Conservation (phyloP, 345 rosid species). For the Cardamine chenopodiifolia region DNA sequence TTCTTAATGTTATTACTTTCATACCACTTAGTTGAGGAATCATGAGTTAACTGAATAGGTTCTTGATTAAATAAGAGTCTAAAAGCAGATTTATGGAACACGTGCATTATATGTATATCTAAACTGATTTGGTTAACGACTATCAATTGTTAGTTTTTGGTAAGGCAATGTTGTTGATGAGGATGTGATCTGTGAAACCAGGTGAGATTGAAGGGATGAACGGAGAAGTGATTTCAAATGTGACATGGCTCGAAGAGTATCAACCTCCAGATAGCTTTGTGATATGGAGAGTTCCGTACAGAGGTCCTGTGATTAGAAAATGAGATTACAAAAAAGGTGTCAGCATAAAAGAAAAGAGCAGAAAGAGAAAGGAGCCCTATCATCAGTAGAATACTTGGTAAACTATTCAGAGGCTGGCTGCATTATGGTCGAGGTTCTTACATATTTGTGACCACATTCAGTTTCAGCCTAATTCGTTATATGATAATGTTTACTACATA, state of each 20-base stretch:
- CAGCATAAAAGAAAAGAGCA: slow-evolving; percentile 12
- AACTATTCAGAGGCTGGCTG: slow-evolving; percentile 22
- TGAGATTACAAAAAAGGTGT: slow-evolving; percentile 38
- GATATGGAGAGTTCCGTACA: slow-evolving; percentile 71
- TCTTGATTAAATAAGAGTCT: slow-evolving; percentile 11
- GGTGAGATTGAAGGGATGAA: slow-evolving; percentile 68
- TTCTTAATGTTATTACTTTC: neutral
- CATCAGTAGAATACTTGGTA: slow-evolving; percentile 30
- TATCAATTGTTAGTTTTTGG: slow-evolving; percentile 10
- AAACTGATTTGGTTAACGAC: neutral
- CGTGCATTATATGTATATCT: neutral
- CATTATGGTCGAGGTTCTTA: slow-evolving; percentile 30
- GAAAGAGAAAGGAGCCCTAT: slow-evolving; percentile 4
- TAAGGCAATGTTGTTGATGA: slow-evolving; percentile 20
- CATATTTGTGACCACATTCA: slow-evolving; percentile 28
- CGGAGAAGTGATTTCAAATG: slow-evolving; percentile 59
- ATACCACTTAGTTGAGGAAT: neutral
- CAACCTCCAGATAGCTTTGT: slow-evolving; percentile 87
- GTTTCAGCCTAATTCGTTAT: slow-evolving; percentile 5
- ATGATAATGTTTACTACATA: slow-evolving; percentile 36
- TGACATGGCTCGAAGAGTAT: slow-evolving; percentile 87
- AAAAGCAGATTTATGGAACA: neutral
- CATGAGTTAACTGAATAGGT: neutral
- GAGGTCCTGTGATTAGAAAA: slow-evolving; percentile 79
- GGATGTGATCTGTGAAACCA: slow-evolving; percentile 29